These are phyloP conservation scores for Taxawa tesnikishii DNA, from an alignment of 2,329 filamentous ascomycete species.

Conservation along the genomic window DNA sequence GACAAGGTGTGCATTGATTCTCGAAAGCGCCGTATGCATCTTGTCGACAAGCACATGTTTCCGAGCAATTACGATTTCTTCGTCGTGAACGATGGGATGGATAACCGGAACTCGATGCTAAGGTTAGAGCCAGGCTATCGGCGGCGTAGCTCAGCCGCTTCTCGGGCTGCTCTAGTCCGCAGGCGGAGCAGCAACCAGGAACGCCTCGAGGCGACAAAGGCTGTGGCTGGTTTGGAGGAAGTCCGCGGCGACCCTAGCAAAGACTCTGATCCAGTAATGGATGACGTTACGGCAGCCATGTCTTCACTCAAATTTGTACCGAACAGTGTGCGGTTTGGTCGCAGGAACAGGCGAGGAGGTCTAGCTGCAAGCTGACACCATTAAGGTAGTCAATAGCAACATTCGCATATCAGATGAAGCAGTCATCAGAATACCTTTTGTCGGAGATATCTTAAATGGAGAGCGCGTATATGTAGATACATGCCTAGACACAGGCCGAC, in stretches of 20 bases:
- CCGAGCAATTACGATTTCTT: slow-evolving; percentile 77
- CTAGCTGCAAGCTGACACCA: slow-evolving; percentile 39
- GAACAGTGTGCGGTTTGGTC: slow-evolving; percentile 52
- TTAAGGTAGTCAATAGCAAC: too few relatives aligned
- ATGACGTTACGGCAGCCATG: slow-evolving; percentile 54
- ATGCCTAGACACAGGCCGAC: too few relatives aligned
- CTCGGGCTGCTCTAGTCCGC: not conserved
- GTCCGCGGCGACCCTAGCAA: not conserved
- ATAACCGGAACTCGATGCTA: slow-evolving; percentile 69
- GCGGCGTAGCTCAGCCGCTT: not conserved
- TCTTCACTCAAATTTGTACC: slow-evolving; percentile 61
- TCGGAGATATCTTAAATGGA: too few relatives aligned
- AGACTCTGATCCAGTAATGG: slow-evolving; percentile 26
- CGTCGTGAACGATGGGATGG: slow-evolving; percentile 80
- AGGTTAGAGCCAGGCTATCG: slow-evolving; percentile 30
- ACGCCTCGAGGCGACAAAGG: not conserved
- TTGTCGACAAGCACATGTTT: slow-evolving; percentile 91
- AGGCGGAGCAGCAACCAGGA: not conserved
- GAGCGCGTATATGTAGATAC: too few relatives aligned
- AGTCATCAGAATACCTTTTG: too few relatives aligned
- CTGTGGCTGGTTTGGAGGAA: not conserved
- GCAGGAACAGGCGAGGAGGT: slow-evolving; percentile 40
- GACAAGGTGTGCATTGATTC: slow-evolving; percentile 72
- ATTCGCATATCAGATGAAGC: too few relatives aligned
- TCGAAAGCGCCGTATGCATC: slow-evolving; percentile 73